Base-by-base conservation (phyloP, 2,329 filamentous ascomycete genomes). In the Alternaria triticina region DNA sequence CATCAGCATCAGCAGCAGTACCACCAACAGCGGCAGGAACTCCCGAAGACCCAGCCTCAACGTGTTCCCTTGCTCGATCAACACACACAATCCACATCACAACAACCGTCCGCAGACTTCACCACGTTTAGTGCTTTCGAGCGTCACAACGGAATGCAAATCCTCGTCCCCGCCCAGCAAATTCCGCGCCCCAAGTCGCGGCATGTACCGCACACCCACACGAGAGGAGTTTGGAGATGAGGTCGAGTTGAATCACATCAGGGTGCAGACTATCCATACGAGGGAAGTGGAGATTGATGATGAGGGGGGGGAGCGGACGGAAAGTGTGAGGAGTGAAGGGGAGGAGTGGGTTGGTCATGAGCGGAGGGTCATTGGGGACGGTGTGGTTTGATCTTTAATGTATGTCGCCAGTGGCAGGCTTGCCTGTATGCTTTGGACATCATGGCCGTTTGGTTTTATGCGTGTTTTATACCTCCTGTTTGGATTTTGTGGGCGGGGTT, bases 181-280 rank as follows among this genome's bases (percentile, higher is more conserved):
- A 13, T 51, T 56, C 20, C 46, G 45, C 27, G 30, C 28, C 20
- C 30, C 49, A 3, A 52, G 28, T 22, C 49, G 49, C 30, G 49
- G 49, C n/a, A 22, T 36, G 20, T 25, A 52, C 4, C 49, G 49
- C 20, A 52, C 54, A 30, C 33, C 22, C 25, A 49, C 46, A n/a
- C 25, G 15, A 9, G 54, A 52, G 1, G 56, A 60, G 4, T 54
- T 63, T 20, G 70, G 64, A 1, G 67, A 71, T 30, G 61, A 68
- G 28, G 54, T 74, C 11, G 66, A 71, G 50, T 44, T 73, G 51
- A 57, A 66, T 6, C 65, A 61, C 20, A 72, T 74, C 3, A 50
- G 59, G 10, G 71, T 74, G 30, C 59, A 65, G 23, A 67, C 62
- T 11, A 56, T 64, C 4, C 64, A 65, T 27, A 69, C 59, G 9